These are phyloP conservation scores for Penicillium nucicola DNA, from an alignment of 495 filamentous ascomycete species.

Conservation along the genomic window DNA sequence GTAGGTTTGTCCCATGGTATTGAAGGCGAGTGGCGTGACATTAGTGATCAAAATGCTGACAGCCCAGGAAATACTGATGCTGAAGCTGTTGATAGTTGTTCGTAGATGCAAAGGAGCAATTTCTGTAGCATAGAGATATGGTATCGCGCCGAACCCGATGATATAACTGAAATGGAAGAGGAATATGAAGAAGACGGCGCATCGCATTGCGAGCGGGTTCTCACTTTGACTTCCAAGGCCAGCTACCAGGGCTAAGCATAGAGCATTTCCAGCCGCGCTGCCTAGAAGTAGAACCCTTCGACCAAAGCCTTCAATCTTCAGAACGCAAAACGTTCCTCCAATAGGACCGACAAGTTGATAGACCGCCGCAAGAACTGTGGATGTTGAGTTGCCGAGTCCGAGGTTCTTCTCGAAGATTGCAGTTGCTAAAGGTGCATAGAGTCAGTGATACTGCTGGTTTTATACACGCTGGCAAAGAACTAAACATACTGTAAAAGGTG, in stretches of 20 bases:
- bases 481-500: slow-evolving; percentile 24
- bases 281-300: slow-evolving; percentile 17
- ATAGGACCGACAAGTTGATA: slow-evolving; percentile 19
- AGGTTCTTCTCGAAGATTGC: slow-evolving; percentile 23
- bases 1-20: slow-evolving; percentile 16
- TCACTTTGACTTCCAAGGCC: slow-evolving; percentile 8
- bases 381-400: slow-evolving; percentile 11
- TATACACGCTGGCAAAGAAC: background rate
- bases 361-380: slow-evolving; percentile 17
- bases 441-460: background rate
- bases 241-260: slow-evolving; percentile 41
- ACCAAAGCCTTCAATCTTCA: slow-evolving; percentile 21
- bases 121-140: slow-evolving; percentile 53
- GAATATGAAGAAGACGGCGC: slow-evolving; percentile 48
- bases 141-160: slow-evolving; percentile 51
- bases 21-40: slow-evolving; percentile 22
- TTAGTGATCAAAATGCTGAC: slow-evolving; percentile 23
- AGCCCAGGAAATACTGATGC: slow-evolving; percentile 47
- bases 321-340: slow-evolving; percentile 15
- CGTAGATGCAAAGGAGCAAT: slow-evolving; percentile 48
- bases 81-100: slow-evolving; percentile 45
- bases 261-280: slow-evolving; percentile 35
- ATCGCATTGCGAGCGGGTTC: slow-evolving; percentile 13
- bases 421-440: slow-evolving; percentile 6
- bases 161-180: slow-evolving; percentile 53